Conservation (phyloP, 2,329 filamentous ascomycete genomes). For the Aaosphaeria pasadenensis region DNA sequence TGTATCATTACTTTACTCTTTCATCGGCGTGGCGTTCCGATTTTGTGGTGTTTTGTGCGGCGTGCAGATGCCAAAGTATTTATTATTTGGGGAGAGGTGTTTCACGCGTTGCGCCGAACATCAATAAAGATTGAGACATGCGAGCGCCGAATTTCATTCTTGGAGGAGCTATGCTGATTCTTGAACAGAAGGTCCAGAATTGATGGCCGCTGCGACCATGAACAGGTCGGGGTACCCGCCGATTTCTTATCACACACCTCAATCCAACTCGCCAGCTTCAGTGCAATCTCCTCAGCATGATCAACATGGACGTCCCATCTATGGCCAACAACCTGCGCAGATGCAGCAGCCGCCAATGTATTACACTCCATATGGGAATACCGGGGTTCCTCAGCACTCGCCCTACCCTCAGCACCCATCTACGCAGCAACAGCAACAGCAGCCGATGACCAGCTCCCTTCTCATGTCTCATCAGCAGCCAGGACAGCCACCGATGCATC, state of each 20-base stretch:
- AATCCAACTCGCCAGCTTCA: conserved; percentile 91
- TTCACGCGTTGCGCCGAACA: too few relatives aligned
- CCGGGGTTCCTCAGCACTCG: conserved; percentile 52
- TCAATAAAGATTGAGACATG: too few relatives aligned
- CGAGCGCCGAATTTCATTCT: neutral
- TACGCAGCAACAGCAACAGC: conserved; percentile 53
- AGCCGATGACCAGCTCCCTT: conserved; percentile 49
- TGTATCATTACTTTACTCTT: conserved; percentile 8
- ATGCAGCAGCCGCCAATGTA: conserved; percentile 86
- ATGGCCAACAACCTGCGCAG: conserved; percentile 67
- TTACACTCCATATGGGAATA: conserved; percentile 53
- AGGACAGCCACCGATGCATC: conserved; percentile 39
- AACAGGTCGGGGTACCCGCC: conserved; percentile 71
- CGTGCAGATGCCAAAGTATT: too few relatives aligned
- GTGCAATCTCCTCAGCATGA: conserved; percentile 92
- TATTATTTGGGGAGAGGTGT: too few relatives aligned
- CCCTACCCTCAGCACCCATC: conserved; percentile 56
- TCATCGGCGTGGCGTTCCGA: neutral
- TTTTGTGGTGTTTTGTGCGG: too few relatives aligned
- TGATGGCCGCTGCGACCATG: conserved; percentile 65
- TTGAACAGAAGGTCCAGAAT: conserved; percentile 69
- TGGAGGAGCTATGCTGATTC: conserved; percentile 45
- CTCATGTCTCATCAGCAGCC: conserved; percentile 55
- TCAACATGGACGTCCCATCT: conserved; percentile 78
- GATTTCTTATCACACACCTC: conserved; percentile 85